Conservation (phyloP, 1,284 basidiomycete genomes). For the Cutaneotrichosporon cutaneum region DNA sequence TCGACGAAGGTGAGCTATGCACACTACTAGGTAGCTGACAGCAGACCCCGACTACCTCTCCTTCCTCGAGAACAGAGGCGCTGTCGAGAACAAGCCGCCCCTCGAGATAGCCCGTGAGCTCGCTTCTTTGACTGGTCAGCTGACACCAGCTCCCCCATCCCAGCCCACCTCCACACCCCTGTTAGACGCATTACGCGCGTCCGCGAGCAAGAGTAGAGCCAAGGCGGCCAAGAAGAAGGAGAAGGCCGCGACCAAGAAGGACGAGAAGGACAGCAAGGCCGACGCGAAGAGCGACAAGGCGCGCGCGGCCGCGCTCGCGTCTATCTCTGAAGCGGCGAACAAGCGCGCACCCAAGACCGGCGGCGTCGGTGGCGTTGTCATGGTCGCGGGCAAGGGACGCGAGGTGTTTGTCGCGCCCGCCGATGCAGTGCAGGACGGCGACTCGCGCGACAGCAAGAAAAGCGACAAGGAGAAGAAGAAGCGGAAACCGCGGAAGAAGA, state of each 20-base stretch:
- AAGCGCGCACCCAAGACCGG: conserved; percentile 33
- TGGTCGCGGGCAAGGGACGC: conserved; percentile 47
- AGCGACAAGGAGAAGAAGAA: conserved; percentile 18
- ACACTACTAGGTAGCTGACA: not conserved
- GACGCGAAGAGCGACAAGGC: conserved; percentile 55
- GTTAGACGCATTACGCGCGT: conserved; percentile 75
- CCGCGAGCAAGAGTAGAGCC: conserved; percentile 17
- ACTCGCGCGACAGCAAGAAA: conserved; percentile 18
- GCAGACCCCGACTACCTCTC: conserved; percentile 76
- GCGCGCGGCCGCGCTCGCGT: conserved; percentile 35
- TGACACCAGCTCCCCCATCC: conserved; percentile 27
- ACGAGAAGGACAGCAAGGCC: conserved; percentile 55
- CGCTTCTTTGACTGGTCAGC: not conserved
- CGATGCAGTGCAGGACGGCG: conserved; percentile 11
- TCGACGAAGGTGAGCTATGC: conserved; percentile 42
- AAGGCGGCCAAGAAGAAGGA: conserved; percentile 60
- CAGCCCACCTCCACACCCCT: conserved; percentile 75
- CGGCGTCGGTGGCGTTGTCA: conserved; percentile 21
- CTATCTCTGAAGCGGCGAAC: conserved; percentile 37
- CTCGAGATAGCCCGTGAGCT: conserved; percentile 64
- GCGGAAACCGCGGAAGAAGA: conserved; percentile 8
- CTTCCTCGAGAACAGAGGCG: conserved; percentile 64
- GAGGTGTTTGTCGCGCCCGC: conserved; percentile 34
- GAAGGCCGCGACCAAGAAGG: conserved; percentile 34
- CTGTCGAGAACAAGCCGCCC: conserved; percentile 54